A percentile compares a stretch with the other conserved stretches of the same genome.
Evolutionary conservation across 805 yeast species (phyloP).

Genomic region (Kregervanrija pseudodelftensis): DNA sequence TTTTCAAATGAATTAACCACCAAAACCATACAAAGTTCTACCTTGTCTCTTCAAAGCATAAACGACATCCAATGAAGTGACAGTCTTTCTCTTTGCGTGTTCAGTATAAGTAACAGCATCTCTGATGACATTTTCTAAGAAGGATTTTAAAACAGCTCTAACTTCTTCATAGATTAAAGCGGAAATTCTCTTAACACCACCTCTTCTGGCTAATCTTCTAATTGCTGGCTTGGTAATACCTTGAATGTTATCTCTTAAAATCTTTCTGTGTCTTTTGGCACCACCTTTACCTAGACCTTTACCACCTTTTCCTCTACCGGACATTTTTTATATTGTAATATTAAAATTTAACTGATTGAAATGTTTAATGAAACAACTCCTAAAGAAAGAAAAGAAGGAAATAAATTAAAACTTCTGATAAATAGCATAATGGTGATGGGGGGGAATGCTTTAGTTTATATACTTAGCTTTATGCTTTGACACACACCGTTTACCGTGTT

Average conservation of each 20-base stretch:
- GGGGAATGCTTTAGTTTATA: too few species aligned
- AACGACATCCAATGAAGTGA: constrained; percentile 96
- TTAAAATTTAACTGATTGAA: constrained; percentile 16
- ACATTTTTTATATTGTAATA: constrained; percentile 46
- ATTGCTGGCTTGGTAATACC: constrained; percentile 99
- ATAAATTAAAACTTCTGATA: neutral
- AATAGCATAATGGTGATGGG: too few species aligned
- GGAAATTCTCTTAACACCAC: constrained; percentile 99
- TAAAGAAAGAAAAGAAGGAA: constrained; percentile 7
- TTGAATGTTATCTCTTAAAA: constrained; percentile 98
- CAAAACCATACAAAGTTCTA: constrained; percentile 99
- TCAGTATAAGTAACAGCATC: constrained; percentile 99
- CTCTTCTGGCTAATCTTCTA: constrained; percentile 99
- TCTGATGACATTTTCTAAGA: constrained; percentile 95
- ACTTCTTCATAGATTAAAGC: constrained; percentile 98
- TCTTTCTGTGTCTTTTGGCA: constrained; percentile 99
- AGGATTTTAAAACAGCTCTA: constrained; percentile 91
- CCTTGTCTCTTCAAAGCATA: constrained; percentile 99
- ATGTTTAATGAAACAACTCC: constrained; percentile 3
- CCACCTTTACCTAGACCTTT: constrained; percentile 99
- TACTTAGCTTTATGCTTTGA: too few species aligned
- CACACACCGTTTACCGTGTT: too few species aligned
- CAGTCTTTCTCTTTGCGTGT: constrained; percentile 99
- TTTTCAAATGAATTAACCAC: constrained; percentile 61
- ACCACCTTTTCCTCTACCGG: constrained; percentile 99